Percentiles rank a stretch among this genome's conserved stretches.
Conservation (phyloP, 768 basidiomycete genomes). For the Calocybe indica region DNA sequence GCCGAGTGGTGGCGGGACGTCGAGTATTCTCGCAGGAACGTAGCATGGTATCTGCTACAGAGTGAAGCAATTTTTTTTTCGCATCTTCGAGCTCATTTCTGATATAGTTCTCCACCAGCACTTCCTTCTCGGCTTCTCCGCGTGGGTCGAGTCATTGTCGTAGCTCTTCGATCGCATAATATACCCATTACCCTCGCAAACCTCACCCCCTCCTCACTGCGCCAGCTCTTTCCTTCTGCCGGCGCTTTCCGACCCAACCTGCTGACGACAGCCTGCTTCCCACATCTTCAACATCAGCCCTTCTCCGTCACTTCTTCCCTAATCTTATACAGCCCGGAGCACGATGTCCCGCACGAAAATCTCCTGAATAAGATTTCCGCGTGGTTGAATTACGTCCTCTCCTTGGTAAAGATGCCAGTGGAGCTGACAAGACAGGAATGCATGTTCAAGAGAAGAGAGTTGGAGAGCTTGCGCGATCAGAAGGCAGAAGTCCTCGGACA, state of each 20-base stretch:
- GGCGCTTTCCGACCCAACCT: constrained; percentile 40
- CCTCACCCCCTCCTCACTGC: constrained; percentile 43
- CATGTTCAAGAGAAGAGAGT: constrained; percentile 44
- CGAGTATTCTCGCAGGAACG: constrained; percentile 50
- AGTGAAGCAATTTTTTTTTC: constrained; percentile 34
- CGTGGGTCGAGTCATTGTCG: constrained; percentile 31
- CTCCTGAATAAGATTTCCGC: constrained; percentile 8
- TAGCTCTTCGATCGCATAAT: constrained; percentile 34
- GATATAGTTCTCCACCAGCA: constrained; percentile 23
- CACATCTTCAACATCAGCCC: constrained; percentile 34
- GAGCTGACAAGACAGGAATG: constrained; percentile 67
- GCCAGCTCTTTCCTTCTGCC: constrained; percentile 39
- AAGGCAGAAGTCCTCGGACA: constrained; percentile 63
- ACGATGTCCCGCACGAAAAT: constrained; percentile 1
- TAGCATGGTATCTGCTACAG: constrained; percentile 69
- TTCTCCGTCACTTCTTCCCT: constrained; percentile 13
- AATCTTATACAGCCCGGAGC: constrained; percentile 4
- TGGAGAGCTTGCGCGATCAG: constrained; percentile 62
- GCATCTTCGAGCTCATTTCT: constrained; percentile 7
- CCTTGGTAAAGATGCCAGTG: constrained; percentile 43
- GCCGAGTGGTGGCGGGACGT: constrained; percentile 82
- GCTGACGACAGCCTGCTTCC: constrained; percentile 60
- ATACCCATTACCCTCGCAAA: constrained; percentile 40
- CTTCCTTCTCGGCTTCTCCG: constrained; percentile 36
- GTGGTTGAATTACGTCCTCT: constrained; percentile 14